Conservation (phyloP, 257 asterid genomes). For the Marsdenia floribunda region DNA sequence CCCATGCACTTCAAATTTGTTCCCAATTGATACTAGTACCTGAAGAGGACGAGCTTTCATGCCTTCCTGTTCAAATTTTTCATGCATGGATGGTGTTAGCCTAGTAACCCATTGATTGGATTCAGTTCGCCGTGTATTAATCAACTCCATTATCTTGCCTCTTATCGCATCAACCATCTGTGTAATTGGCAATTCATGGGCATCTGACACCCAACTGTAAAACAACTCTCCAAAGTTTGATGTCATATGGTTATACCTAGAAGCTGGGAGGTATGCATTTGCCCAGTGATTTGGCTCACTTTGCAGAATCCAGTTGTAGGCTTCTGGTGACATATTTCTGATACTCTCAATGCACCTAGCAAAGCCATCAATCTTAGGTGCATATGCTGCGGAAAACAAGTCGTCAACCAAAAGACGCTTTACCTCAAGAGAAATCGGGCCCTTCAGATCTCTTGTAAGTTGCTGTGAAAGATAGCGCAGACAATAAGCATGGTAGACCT, state of each 20-base stretch:
- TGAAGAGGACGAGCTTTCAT: slow-evolving; percentile 45
- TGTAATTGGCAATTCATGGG: slow-evolving; percentile 86
- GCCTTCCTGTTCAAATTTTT: slow-evolving; percentile 60
- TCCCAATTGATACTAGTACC: slow-evolving; percentile 37
- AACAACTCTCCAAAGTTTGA: slow-evolving; percentile 83
- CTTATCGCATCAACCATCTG: slow-evolving; percentile 88
- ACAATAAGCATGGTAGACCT: slow-evolving; percentile 78
- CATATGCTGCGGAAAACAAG: slow-evolving; percentile 63
- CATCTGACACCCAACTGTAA: slow-evolving; percentile 85
- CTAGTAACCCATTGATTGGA: slow-evolving; percentile 66
- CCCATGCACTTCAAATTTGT: slow-evolving; percentile 69
- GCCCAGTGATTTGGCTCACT: slow-evolving; percentile 96
- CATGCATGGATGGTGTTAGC: slow-evolving; percentile 81
- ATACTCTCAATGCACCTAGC: slow-evolving; percentile 65
- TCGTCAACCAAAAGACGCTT: slow-evolving; percentile 81
- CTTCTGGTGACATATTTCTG: slow-evolving; percentile 68
- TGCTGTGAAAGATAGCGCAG: slow-evolving; percentile 78
- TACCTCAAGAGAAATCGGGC: slow-evolving; percentile 85
- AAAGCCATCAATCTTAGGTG: slow-evolving; percentile 63
- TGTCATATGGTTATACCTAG: slow-evolving; percentile 72
- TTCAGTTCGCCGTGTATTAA: slow-evolving; percentile 50
- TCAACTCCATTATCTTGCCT: slow-evolving; percentile 59
- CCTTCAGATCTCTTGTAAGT: slow-evolving; percentile 66
- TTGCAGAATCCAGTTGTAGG: slow-evolving; percentile 78
- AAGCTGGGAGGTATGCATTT: slow-evolving; percentile 70